Evolutionary conservation across 116 monocot genomes (phyloP).

Genomic region (Cymodocea nodosa): DNA sequence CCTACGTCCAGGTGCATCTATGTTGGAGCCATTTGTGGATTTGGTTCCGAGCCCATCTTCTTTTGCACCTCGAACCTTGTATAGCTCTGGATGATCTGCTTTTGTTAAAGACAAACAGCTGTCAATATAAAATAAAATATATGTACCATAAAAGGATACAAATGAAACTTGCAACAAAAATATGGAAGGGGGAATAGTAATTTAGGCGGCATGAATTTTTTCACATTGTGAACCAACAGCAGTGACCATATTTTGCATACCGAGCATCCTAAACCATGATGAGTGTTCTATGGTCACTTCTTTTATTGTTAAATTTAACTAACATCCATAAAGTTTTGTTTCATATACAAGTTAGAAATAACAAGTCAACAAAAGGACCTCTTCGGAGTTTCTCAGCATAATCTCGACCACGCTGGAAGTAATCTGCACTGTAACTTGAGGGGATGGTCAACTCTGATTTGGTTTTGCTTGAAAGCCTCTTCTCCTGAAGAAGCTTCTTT

Average conservation of each 20-base stretch:
- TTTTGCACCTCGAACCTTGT: conserved; percentile 28
- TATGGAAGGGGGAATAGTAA: not conserved
- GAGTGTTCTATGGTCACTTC: too few species aligned
- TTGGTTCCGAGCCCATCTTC: conserved; percentile 20
- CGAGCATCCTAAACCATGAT: too few species aligned
- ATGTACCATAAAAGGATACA: too few species aligned
- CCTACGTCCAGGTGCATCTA: conserved; percentile 34
- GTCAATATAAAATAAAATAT: too few species aligned
- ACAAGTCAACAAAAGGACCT: conserved; percentile 28
- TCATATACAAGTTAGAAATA: not conserved
- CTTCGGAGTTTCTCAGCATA: conserved; percentile 82
- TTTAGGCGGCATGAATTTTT: not conserved
- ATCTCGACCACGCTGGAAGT: conserved; percentile 87
- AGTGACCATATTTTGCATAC: not conserved
- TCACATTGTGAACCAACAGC: not conserved
- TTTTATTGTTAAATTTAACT: too few species aligned
- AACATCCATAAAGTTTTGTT: too few species aligned
- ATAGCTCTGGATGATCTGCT: conserved; percentile 69
- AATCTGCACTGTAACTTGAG: conserved; percentile 96
- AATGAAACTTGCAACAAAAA: too few species aligned
- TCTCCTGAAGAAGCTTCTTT: conserved; percentile 91
- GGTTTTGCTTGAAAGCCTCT: conserved; percentile 53
- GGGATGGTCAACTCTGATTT: conserved; percentile 79
- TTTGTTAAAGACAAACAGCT: not conserved
- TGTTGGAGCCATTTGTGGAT: conserved; percentile 18